Evolutionary conservation across 768 basidiomycete genomes (phyloP).

Genomic region (Dioszegia hungarica): DNA sequence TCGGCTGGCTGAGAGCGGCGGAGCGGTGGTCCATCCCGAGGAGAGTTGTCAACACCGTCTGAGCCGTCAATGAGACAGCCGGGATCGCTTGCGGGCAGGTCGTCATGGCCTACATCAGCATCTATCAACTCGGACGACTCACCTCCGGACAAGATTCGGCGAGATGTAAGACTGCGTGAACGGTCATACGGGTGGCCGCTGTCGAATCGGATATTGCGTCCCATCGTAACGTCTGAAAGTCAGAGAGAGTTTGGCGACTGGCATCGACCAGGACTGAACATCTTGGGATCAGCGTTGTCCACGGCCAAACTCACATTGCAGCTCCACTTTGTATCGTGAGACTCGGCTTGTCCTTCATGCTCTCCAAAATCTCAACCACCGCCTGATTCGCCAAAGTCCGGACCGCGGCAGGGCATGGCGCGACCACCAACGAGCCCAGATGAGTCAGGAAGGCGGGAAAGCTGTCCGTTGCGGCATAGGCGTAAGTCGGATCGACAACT

Average conservation of each 20-base stretch:
- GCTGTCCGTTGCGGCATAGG: slow-evolving; percentile 7
- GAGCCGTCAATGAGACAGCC: background rate
- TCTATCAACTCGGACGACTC: background rate
- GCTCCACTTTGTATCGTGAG: background rate
- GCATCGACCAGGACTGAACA: slow-evolving; percentile 30
- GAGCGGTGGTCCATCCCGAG: slow-evolving; percentile 4
- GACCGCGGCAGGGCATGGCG: slow-evolving; percentile 16
- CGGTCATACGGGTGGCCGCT: slow-evolving; percentile 10
- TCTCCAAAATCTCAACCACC: background rate
- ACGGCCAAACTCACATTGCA: background rate
- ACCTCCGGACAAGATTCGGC: slow-evolving; percentile 3
- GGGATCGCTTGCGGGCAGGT: background rate
- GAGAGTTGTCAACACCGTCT: background rate
- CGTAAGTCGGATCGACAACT: slow-evolving; percentile 19
- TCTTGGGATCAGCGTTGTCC: slow-evolving; percentile 10
- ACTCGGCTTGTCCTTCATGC: background rate
- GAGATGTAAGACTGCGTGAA: background rate
- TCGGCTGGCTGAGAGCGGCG: background rate
- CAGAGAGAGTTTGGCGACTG: slow-evolving; percentile 22
- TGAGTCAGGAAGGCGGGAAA: slow-evolving; percentile 9
- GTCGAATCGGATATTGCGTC: slow-evolving; percentile 16
- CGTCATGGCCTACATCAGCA: background rate
- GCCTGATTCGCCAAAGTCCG: slow-evolving; percentile 14
- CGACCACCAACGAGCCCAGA: slow-evolving; percentile 18
- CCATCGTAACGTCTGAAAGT: slow-evolving; percentile 24